Evolutionary conservation across 345 rosid species (phyloP).

Genomic region (Angophora floribunda): DNA sequence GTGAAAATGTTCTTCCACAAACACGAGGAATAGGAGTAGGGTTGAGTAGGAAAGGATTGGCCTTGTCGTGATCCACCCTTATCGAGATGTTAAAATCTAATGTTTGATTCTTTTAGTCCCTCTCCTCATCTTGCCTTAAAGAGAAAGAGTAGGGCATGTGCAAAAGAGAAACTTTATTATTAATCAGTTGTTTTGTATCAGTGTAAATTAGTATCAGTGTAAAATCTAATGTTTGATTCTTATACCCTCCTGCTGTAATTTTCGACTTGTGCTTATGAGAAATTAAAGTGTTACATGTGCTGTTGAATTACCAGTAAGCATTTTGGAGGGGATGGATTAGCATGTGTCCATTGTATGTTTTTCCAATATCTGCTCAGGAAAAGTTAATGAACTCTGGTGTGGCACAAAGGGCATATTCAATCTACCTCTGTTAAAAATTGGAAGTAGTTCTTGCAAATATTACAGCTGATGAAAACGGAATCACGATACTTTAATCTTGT

Average conservation of each 20-base stretch:
- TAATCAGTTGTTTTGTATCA: neutral
- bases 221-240: no score
- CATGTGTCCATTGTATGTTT: neutral
- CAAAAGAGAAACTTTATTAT: neutral
- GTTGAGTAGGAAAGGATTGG: neutral
- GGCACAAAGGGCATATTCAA: neutral
- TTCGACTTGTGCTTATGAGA: neutral
- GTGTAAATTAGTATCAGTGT: neutral
- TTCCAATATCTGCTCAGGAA: neutral
- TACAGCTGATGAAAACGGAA: neutral
- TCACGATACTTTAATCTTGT: neutral
- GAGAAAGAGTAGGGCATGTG: neutral
- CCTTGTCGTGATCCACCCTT: neutral
- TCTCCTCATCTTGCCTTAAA: neutral
- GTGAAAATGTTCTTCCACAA: neutral
- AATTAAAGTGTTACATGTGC: neutral
- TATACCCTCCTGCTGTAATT: neutral
- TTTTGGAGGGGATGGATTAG: neutral
- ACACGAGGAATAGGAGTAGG: neutral
- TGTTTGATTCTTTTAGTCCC: neutral
- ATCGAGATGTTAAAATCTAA: neutral
- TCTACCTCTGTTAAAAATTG: neutral
- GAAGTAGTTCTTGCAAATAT: neutral
- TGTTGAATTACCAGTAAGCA: neutral
- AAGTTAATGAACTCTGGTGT: neutral